Evolutionary conservation across 805 yeast species (phyloP).

Genomic region (Sugiyamaella smithiae): DNA sequence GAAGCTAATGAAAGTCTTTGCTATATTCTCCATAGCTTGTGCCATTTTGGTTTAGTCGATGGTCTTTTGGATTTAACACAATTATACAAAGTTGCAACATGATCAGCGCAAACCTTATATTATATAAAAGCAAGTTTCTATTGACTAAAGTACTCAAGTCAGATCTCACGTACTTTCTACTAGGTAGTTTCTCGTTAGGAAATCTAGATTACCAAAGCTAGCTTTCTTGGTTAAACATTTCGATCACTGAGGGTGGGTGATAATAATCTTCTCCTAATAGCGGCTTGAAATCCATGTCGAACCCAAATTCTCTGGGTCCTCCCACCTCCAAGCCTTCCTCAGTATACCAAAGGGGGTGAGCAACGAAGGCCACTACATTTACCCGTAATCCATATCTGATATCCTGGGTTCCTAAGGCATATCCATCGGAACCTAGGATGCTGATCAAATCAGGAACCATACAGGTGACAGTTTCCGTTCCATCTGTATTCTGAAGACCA

Average conservation of each 20-base stretch:
- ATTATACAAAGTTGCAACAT: too few species aligned
- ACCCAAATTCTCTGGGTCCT: constrained; percentile 42
- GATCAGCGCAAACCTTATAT: too few species aligned
- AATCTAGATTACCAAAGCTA: too few species aligned
- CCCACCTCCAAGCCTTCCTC: constrained; percentile 41
- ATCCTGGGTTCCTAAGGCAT: constrained; percentile 48
- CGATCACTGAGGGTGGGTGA: not conserved
- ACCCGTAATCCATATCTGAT: constrained; percentile 45
- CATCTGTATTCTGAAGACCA: constrained; percentile 21
- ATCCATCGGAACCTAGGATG: constrained; percentile 40
- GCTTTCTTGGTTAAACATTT: too few species aligned
- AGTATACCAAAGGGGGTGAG: constrained; percentile 38
- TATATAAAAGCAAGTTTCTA: too few species aligned
- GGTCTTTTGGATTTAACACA: too few species aligned
- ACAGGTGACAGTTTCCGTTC: constrained; percentile 34
- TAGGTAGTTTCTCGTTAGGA: too few species aligned
- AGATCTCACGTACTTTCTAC: too few species aligned
- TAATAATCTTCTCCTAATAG: not conserved
- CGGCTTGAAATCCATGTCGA: constrained; percentile 21
- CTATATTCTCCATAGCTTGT: not conserved
- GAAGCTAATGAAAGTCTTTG: not conserved
- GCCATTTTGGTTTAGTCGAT: not conserved
- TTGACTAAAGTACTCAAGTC: too few species aligned
- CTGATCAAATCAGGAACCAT: constrained; percentile 48
- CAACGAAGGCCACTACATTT: constrained; percentile 43